Percentiles rank a stretch among this genome's conserved stretches.
These are phyloP conservation scores for Hymenotorrendiella dingleyae DNA, from an alignment of 2,329 filamentous ascomycete species.

Conservation along the genomic window DNA sequence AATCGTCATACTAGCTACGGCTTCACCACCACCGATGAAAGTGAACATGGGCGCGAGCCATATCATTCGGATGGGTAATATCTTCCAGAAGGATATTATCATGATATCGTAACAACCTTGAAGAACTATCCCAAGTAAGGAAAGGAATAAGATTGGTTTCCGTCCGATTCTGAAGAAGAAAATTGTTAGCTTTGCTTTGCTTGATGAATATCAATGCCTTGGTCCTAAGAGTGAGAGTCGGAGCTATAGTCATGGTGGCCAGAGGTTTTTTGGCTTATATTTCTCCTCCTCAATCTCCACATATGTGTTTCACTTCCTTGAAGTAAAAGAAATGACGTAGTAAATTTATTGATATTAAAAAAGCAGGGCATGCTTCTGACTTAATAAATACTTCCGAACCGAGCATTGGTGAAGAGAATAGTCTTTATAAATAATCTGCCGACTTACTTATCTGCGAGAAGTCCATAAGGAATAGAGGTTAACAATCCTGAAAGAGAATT, in stretches of 20 bases:
- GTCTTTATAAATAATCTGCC: not conserved
- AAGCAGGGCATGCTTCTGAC: too few species aligned
- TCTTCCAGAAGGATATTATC: conserved; percentile 31
- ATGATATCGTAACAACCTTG: conserved; percentile 26
- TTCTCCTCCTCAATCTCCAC: too few species aligned
- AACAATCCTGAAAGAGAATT: conserved; percentile 24
- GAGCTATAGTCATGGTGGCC: too few species aligned
- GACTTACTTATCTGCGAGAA: conserved; percentile 33
- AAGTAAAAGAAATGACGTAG: too few species aligned
- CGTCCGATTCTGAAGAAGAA: conserved; percentile 4
- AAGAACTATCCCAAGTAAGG: conserved; percentile 30
- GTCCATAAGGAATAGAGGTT: conserved; percentile 34
- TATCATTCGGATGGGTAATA: conserved; percentile 30
- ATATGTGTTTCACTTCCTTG: too few species aligned
- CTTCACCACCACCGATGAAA: conserved; percentile 34
- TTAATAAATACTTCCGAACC: too few species aligned
- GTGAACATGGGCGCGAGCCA: conserved; percentile 31
- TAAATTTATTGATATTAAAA: too few species aligned
- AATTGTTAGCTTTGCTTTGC: not conserved
- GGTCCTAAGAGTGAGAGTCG: too few species aligned
- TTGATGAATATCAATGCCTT: too few species aligned
- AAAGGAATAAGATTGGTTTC: conserved; percentile 14
- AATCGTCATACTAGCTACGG: conserved; percentile 29
- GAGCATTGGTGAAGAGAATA: too few species aligned
- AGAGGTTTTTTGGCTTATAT: too few species aligned